Base-by-base conservation (phyloP, 2,329 filamentous ascomycete genomes). In the Didymosphaeria variabile region DNA sequence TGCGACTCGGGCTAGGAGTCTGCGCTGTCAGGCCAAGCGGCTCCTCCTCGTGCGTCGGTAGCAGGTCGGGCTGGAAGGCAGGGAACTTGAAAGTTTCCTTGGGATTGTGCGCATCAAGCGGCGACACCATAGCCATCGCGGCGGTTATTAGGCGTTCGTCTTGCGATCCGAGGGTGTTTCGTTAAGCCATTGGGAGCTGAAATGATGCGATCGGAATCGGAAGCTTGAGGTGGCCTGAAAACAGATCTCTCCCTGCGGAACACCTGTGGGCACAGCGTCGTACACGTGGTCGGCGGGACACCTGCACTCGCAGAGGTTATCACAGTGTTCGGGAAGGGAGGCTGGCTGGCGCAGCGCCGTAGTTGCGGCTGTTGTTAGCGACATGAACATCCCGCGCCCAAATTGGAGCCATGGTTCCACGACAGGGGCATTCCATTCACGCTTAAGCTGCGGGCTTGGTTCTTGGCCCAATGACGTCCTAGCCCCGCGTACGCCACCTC, bases 21-120 rank as follows among this genome's bases (percentile, higher is more conserved):
- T 75, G 73, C 60, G 76, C 77, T 19, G 75, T 76, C 58, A 70
- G 64, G 57, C 73, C 72, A 44, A 68, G 72, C n/a, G 71, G 66
- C 59, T 77, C 73, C 61, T 79, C 76, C 52, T 79, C 72, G 45
- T 77, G 74, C 54, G 73, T 76, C 15, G 77, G 77, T 21, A 79
- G 71, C 52, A 79, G 69, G 36, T 82, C 79, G 38, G 76, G 77
- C 62, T 79, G 76, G 66, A 83, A 79, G 63, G 81, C 73, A 42
- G 81, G 81, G 68, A 83, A 83, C 62, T 80, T 80, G 71, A 79
- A 79, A 13, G 75, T 82, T 63, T 74, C 67, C 40, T 74, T 68
- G 55, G 75, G 65, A 57, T 67, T 72, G 26, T 29, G 26, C 55
- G 72, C 58, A 62, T 75, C 72, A 55, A 68, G 64, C 55, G 68